A percentile compares a stretch with the other conserved stretches of the same genome.
These are phyloP conservation scores for Brassica juncea DNA, from an alignment of 345 rosid genomes.

Conservation along the genomic window DNA sequence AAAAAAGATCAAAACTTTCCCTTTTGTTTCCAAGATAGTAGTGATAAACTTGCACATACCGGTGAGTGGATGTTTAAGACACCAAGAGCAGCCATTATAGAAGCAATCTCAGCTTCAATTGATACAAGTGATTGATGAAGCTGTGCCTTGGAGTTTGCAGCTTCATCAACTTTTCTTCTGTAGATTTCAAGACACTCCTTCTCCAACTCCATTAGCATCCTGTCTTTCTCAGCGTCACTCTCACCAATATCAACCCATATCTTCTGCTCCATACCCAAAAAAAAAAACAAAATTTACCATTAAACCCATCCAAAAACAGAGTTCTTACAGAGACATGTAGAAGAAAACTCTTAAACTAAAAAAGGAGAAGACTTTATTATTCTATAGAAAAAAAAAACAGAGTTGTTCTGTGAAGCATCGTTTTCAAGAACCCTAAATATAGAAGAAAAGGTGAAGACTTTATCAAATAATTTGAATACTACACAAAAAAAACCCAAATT, in stretches of 20 bases:
- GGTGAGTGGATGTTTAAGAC: conserved; percentile 36
- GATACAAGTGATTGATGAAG: conserved; percentile 88
- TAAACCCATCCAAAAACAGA: conserved; percentile 13
- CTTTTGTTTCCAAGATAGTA: background rate
- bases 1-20: background rate
- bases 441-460: background rate
- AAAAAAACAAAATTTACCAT: background rate
- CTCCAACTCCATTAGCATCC: conserved; percentile 79
- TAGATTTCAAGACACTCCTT: conserved; percentile 88
- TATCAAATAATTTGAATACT: background rate
- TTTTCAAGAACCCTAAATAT: conserved; percentile 26
- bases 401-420: background rate
- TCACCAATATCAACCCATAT: conserved; percentile 95
- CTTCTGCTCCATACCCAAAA: conserved; percentile 56
- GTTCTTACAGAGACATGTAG: background rate
- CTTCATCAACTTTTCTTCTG: conserved; percentile 85
- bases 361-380: conserved; percentile 22
- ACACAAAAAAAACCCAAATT: background rate
- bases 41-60: conserved; percentile 23
- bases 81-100: conserved; percentile 82
- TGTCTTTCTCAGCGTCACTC: conserved; percentile 79
- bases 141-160: conserved; percentile 78
- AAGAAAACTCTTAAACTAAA: conserved; percentile 5
- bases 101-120: conserved; percentile 89
- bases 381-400: background rate